Conservation (phyloP, 2,329 filamentous ascomycete genomes). For the Albifimbria verrucaria region DNA sequence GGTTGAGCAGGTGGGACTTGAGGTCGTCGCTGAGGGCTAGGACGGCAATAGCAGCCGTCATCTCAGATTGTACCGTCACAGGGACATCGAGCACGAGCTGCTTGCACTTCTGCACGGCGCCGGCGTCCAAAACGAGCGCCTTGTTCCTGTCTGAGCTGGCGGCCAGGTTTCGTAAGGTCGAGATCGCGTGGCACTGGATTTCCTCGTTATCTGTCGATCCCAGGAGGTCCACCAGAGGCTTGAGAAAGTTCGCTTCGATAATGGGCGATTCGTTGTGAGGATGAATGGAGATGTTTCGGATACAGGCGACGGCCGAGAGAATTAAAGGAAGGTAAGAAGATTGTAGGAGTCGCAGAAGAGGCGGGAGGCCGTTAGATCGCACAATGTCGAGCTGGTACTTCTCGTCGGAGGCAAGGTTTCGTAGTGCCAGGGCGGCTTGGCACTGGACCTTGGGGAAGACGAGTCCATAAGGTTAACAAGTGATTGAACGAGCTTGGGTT, state of each 20-base stretch:
- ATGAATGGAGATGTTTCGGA: constrained; percentile 98
- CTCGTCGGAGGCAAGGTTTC: constrained; percentile 95
- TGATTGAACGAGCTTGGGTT: constrained; percentile 87
- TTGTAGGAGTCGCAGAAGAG: constrained; percentile 84
- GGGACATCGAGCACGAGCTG: constrained; percentile 91
- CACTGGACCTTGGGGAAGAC: constrained; percentile 97
- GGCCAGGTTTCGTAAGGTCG: constrained; percentile 89
- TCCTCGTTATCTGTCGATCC: constrained; percentile 97
- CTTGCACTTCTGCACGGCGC: constrained; percentile 97
- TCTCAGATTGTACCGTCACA: constrained; percentile 93
- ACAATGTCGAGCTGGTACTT: constrained; percentile 99
- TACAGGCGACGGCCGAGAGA: constrained; percentile 93
- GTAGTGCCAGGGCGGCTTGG: constrained; percentile 88
- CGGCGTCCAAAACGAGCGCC: constrained; percentile 92
- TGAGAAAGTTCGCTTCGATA: constrained; percentile 94
- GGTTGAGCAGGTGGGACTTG: constrained; percentile 83
- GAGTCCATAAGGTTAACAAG: constrained; percentile 97
- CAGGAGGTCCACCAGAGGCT: constrained; percentile 87
- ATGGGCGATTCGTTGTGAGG: constrained; percentile 97
- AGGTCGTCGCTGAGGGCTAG: constrained; percentile 93
- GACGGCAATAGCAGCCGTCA: constrained; percentile 99
- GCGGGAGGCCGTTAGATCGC: constrained; percentile 77
- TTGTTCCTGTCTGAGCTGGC: constrained; percentile 98
- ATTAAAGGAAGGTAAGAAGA: constrained; percentile 95
- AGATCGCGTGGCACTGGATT: constrained; percentile 98